Evolutionary conservation across 768 basidiomycete genomes (phyloP), one percentile per base, ranked within the genome.

Genomic region (Tulasnella sp.): DNA sequence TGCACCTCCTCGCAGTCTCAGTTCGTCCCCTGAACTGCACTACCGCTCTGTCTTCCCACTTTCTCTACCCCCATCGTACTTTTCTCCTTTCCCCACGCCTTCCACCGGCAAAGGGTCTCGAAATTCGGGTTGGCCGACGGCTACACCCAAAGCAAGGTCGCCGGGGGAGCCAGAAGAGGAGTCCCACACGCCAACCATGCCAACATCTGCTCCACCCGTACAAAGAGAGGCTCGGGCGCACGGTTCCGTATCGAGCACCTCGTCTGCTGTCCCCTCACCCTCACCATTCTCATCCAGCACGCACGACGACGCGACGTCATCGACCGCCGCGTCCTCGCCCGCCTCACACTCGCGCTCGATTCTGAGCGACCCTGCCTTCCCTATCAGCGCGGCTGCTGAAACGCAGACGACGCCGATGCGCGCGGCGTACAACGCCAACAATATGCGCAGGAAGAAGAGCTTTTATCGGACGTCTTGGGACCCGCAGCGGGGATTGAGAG

Each of bases 11-110:
- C 1, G 69, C 71, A 43, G 73, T 17, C 41, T 25, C 14, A 25
- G 45, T 48, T 17, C 25, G 14, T 21, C 41, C 2, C 52, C 37
- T 29, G 52, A 41, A 15, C 34, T 39, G 21, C 52, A 77, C 45
- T 78, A 75, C 64, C 70, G 75, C 36, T 73, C 73, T 49, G 75
- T 79, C 1, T 75, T 83, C 66, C 74, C 80, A 51, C 69, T 84
- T 59, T 71, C 81, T 49, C 69, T 84, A 12, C 79, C 80, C 15
- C 65, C 49, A 67, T 84, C 14, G 77, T 80, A 19, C 65, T 67
- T 73, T 12, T 17, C 55, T 46, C 42, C 45, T 57, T 34, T 57
- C 11, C 29, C 55, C 1, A 57, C 42, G 7, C 55, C 45, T 8
- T 57, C 41, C 8, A 27, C 45, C 4, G 55, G 27, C 3, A 36